These are phyloP conservation scores for Paramecium bursaria DNA, from an alignment of 73 alveolate species.

Conservation along the genomic window DNA sequence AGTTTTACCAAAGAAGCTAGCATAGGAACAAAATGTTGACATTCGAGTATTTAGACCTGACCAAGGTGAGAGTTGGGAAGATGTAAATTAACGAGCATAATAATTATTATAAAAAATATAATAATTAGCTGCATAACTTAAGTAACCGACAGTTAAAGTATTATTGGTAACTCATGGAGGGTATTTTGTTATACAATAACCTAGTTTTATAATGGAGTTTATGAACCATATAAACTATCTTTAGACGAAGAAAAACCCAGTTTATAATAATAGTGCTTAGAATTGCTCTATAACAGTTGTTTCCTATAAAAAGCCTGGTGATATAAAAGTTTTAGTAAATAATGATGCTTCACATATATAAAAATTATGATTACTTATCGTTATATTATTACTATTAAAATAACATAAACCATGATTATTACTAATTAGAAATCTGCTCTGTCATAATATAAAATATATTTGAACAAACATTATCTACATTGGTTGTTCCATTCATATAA, in stretches of 20 bases:
- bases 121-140: neutral
- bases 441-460: no score
- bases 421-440: no score
- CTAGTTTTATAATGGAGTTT: constrained; percentile 48
- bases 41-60: constrained; percentile 34
- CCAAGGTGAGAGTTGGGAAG: constrained; percentile 37
- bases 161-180: constrained; percentile 59
- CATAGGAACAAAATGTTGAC: constrained; percentile 45
- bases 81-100: constrained; percentile 1
- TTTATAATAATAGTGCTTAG: constrained; percentile 29
- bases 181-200: neutral
- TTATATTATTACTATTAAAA: no score
- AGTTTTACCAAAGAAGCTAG: constrained; percentile 16
- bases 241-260: constrained; percentile 9
- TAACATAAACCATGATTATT: no score
- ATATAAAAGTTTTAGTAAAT: neutral
- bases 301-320: constrained; percentile 23
- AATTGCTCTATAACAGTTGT: constrained; percentile 53
- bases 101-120: constrained; percentile 18
- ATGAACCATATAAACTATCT: constrained; percentile 28
- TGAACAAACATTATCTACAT: no score
- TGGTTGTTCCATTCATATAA: no score
- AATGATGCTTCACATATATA: constrained; percentile 54
- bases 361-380: no score
- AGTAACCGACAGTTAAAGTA: neutral